phyloP scores from a whole-genome alignment of 257 asterid genomes.

The Verbascum thapsus region DNA sequence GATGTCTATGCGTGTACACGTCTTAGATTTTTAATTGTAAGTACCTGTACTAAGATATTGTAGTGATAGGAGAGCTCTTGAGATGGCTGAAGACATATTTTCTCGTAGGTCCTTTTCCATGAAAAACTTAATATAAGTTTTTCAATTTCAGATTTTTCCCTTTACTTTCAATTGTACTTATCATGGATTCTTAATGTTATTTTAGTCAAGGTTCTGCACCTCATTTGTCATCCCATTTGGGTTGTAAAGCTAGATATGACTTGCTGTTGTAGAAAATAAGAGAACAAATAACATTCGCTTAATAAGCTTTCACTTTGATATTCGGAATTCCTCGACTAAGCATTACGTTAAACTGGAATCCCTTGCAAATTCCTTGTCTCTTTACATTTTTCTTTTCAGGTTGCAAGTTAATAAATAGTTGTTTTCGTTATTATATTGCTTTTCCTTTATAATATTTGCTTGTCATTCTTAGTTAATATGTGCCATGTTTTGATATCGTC shows the following conservation, averaged over 20 bases:
- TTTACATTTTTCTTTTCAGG: conserved; percentile 16
- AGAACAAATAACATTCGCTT: background rate
- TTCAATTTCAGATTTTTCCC: background rate
- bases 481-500: conserved; percentile 27
- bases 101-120: background rate
- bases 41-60: background rate
- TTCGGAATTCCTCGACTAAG: background rate
- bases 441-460: conserved; percentile 13
- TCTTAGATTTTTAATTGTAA: background rate
- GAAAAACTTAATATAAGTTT: background rate
- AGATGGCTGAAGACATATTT: background rate
- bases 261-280: background rate
- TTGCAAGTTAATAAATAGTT: conserved; percentile 1
- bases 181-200: background rate
- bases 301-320: background rate
- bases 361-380: conserved; percentile 2
- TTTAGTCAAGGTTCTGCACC: background rate
- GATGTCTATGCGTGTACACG: background rate
- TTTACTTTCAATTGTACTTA: conserved; percentile 3
- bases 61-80: conserved; percentile 12
- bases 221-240: background rate
- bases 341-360: conserved; percentile 18
- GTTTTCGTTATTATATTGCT: conserved; percentile 7
- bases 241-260: background rate
- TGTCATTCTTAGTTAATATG: conserved; percentile 17